Conservation (phyloP, 1,284 basidiomycete species). For the Leccinum cinnamomeum region DNA sequence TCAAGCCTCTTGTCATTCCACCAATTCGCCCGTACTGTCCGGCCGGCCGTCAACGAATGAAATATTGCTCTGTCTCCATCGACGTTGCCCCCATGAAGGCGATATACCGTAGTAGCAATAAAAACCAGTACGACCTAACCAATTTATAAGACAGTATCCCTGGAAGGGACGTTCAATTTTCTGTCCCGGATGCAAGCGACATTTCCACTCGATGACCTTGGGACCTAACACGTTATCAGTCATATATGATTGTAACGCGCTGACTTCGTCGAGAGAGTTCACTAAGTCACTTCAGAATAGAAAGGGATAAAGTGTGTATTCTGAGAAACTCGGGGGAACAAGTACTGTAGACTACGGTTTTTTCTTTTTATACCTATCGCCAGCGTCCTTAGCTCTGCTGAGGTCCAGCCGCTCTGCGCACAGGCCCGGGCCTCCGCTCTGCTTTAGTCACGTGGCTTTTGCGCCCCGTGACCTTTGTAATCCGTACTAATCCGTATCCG, state of each 20-base stretch:
- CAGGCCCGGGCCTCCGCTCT: too few species aligned
- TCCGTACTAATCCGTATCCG: too few species aligned
- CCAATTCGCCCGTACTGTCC: background rate
- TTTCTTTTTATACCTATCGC: too few species aligned
- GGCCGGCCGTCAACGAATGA: background rate
- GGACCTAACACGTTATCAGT: conserved; percentile 37
- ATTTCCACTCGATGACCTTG: conserved; percentile 51
- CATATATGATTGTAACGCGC: background rate
- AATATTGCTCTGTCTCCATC: background rate
- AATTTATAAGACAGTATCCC: background rate
- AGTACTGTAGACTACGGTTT: too few species aligned
- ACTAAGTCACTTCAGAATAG: too few species aligned
- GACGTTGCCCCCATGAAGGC: background rate
- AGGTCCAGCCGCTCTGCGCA: too few species aligned
- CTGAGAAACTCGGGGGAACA: too few species aligned
- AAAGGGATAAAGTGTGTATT: too few species aligned
- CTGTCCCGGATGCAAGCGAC: conserved; percentile 14
- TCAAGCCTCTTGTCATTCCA: background rate
- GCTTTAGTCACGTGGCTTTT: too few species aligned
- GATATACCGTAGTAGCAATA: background rate
- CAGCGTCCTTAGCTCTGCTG: too few species aligned
- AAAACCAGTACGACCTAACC: background rate
- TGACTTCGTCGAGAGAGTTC: too few species aligned
- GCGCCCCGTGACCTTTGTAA: too few species aligned
- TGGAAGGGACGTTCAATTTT: background rate